Base-by-base conservation (phyloP, 176 grass and related monocot species). In the Triticum urartu region DNA sequence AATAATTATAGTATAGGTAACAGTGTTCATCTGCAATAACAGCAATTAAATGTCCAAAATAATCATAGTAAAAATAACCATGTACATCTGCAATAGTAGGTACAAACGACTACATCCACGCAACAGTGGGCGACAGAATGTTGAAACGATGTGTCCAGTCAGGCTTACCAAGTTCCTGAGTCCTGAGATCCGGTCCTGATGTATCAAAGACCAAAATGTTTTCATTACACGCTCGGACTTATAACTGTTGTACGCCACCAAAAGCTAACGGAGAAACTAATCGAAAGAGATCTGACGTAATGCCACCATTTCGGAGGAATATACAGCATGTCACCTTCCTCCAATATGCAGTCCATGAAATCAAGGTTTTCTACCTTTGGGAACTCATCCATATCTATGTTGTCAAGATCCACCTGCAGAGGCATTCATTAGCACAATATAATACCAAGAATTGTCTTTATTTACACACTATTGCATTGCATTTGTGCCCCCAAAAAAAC, bases 221-320 rank as follows among this genome's bases (percentile, higher is more conserved):
- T 79, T 28, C 12, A 9, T 68, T 86, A 84, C 72, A 7, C 28
- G 28, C 75, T 18, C 47, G 72, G 79, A 58, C 73, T 65, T 52
- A 78, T 32, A 32, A 70, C 61, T 58, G 79, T 84, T 6, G 74
- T 85, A 36, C 88, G 88, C 97, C 94, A 98, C 94, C 97, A 95
- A 88, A 96, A 95, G 80, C 97, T 96, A 87, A 98, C 83, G 15
- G 90, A 96, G 86, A 98, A 92, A 79, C 94, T 94, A 30, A 87
- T 87, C 38, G 97, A 98, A 28, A 98, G 97, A 79, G 94, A 98
- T 80, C 90, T 94, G 70, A 94, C 90, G 35, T 95, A 95, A 81
- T 95, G 93, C 96, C 93, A 96, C 92, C 97, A 96, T 92, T 95
- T 98, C 43, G 85, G 92, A 85, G 97, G 94, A 88, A 98, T 94